Base-by-base conservation (phyloP, 176 grass and related monocot genomes). In the Aegilops longissima region DNA sequence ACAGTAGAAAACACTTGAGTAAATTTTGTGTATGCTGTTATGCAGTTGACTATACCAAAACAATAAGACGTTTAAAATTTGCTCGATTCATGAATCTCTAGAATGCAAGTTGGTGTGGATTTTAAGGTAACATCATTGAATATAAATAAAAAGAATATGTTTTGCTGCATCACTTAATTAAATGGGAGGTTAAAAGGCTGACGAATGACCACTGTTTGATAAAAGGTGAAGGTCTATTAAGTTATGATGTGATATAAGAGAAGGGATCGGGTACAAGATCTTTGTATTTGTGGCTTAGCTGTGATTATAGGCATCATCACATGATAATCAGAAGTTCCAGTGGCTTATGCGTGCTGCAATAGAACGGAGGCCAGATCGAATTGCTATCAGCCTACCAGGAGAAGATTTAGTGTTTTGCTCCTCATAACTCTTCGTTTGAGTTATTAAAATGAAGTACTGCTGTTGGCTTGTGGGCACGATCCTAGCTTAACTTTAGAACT, bases 231-330 rank as follows among this genome's bases (percentile, higher is more conserved):
- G 3, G 47, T 72, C 30, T 27, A 38, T 83, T 71, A 38, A 23
- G 52, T 72, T 59, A 72, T 72, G 31, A 39, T 71, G 81, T 20
- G 33, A 83, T 83, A 18, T 39, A 58, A 58, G 21, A 47, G 66
- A 23, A 29, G 12, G 66, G 51, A 2, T 24, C 47, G 23, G 30
- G 36, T 35, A 69, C 51, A 78, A 78, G 0, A 82, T 27, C 38
- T 39, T 29, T 9, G n/a, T 18, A 44, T 23, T 18, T 44, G 14
- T 69, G 64, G 56, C 20, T 33, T 52, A 68, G 18, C 8, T 69
- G 27, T 20, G 49, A 14, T 51, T 3, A 9, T 34, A n/a, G 17
- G 44, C 20, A 70, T 9, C n/a, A 13, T 70, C 3, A 54, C 44
- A 69, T 33, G 64, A 82, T 70, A 66, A 54, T 54, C 68, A 4